These are phyloP conservation scores for Dryas drummondii DNA, from an alignment of 306 rosid species.

Conservation along the genomic window DNA sequence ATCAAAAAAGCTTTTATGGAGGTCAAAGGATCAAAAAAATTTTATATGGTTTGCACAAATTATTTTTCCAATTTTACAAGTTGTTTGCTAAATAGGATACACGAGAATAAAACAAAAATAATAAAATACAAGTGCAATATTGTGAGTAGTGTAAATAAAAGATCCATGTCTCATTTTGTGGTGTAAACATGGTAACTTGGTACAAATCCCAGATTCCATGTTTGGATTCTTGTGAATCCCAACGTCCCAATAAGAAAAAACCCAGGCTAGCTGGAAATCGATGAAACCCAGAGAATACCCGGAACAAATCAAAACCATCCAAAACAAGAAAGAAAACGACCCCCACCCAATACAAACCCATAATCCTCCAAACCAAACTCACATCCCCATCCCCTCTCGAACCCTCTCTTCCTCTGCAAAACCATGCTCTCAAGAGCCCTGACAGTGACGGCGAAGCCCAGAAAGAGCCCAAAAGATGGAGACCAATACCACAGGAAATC, in stretches of 20 bases:
- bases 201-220: neutral
- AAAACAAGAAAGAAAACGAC: neutral
- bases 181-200: too few species aligned
- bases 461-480: conserved; percentile 17
- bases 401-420: neutral
- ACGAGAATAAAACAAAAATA: too few species aligned
- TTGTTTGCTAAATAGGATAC: too few species aligned
- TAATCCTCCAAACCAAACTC: neutral
- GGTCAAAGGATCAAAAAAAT: too few species aligned
- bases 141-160: too few species aligned
- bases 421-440: conserved; percentile 23
- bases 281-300: neutral
- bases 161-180: too few species aligned
- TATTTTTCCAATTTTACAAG: too few species aligned
- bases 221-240: neutral
- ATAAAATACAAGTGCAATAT: too few species aligned
- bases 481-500: neutral
- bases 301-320: too few species aligned
- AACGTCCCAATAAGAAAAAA: neutral
- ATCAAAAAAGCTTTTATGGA: too few species aligned
- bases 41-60: too few species aligned
- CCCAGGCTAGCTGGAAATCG: neutral
- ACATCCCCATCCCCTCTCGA: too few species aligned
- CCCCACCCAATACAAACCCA: neutral
- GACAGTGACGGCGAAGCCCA: conserved; percentile 15